A percentile compares a stretch with the other conserved stretches of the same genome.
phyloP scores from a whole-genome alignment of 1,284 basidiomycete species.

The Cutaneotrichosporon sp. region DNA sequence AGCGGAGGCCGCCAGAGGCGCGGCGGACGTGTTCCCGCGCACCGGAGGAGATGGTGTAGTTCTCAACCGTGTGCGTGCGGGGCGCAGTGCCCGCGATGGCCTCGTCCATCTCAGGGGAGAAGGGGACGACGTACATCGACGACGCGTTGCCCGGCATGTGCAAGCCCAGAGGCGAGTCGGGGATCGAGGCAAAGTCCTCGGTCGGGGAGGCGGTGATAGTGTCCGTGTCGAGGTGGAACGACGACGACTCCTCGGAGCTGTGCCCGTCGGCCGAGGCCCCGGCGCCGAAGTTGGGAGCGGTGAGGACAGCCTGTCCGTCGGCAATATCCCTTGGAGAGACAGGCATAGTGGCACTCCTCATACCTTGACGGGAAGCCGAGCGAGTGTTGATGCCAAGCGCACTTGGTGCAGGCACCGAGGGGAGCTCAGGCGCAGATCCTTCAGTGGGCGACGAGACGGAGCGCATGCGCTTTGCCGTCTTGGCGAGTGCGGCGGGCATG shows the following conservation, averaged over 20 bases:
- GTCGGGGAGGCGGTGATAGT: background rate
- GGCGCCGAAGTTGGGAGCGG: background rate
- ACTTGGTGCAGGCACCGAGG: background rate
- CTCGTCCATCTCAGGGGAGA: constrained; percentile 1
- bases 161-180: constrained; percentile 2
- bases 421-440: background rate
- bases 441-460: background rate
- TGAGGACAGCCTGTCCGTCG: background rate
- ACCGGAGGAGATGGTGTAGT: background rate
- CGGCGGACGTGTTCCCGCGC: constrained; percentile 2
- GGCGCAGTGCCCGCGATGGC: background rate
- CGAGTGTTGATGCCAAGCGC: background rate
- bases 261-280: background rate
- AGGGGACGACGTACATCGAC: background rate
- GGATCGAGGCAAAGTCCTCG: background rate
- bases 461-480: background rate
- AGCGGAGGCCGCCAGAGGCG: background rate
- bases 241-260: background rate
- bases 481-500: constrained; percentile 1
- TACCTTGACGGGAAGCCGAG: background rate
- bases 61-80: background rate
- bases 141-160: background rate
- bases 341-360: background rate
- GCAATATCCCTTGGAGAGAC: background rate
- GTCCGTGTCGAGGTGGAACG: background rate